Base-by-base conservation (phyloP, 2,329 filamentous ascomycete species). In the Phaeosphaeriaceae sp. region DNA sequence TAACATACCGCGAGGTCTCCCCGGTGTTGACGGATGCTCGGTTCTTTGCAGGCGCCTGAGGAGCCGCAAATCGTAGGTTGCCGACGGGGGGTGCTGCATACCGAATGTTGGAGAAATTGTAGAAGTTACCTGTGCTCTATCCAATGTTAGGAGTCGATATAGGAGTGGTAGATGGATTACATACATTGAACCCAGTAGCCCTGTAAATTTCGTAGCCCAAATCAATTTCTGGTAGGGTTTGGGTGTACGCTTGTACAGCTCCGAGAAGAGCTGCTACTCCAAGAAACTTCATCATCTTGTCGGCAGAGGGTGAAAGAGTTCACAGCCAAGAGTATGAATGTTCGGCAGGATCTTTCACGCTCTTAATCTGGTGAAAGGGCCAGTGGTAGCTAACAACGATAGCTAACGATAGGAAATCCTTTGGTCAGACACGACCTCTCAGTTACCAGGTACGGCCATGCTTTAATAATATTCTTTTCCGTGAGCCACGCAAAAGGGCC, bases 31-130 rank as follows among this genome's bases (percentile, higher is more conserved):
- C 67, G 1, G 59, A 52, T 5, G 73, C 68, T 26, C 79, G 74
- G 56, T 81, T 76, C 36, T 67, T 56, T 6, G 66, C 66, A 3
- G 79, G 78, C 8, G 70, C 56, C 17, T 71, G 68, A 2, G 82
- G 81, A 23, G 77, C 75, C 15, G 73, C 73, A 54, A 82, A 84
- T 18, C 82, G 73, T 36, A 82, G 64, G 12, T 81, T 60, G 8
- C 79, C 81, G 2, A 79, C 52, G 1, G 82, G 82, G 12, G 82
- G 76, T 20, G 79, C 78, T 5, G 80, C 82, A 64, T 79, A 85
- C 35, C 81, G 77, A 52, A 84, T 83, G 57, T 84, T 83, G 43
- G 71, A 77, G 68, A 84, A 84, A 52, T 79, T 81, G 66, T 82
- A 83, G 53, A 78, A 72, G 17, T 71, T 65, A n/a, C 66, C 66